Evolutionary conservation across 169 alveolate genomes (phyloP).

Genomic region (Cryptosporidium xiaoi): DNA sequence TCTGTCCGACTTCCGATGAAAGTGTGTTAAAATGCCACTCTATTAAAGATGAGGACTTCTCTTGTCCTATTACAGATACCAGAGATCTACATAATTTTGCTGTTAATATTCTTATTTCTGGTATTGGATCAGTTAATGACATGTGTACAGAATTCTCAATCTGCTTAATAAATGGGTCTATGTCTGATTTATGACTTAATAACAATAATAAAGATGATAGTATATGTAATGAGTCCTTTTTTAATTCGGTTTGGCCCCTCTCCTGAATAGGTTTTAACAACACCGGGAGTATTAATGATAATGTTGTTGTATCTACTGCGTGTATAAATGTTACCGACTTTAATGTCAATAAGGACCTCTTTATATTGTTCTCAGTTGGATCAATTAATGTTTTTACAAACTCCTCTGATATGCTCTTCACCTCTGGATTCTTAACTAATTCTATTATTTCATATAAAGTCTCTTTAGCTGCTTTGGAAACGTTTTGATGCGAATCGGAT

Average conservation of each 20-base stretch:
- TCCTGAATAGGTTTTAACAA: constrained; percentile 44
- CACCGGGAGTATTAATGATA: constrained; percentile 54
- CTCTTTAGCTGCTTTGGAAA: constrained; percentile 61
- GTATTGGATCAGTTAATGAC: constrained; percentile 59
- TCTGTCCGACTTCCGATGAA: constrained; percentile 48
- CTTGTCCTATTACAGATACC: constrained; percentile 50
- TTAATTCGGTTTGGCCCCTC: constrained; percentile 44
- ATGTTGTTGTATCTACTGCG: constrained; percentile 49
- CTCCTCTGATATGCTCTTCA: constrained; percentile 33
- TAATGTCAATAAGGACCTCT: constrained; percentile 16
- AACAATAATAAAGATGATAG: constrained; percentile 17
- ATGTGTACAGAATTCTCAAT: constrained; percentile 53
- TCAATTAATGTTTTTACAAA: constrained; percentile 24
- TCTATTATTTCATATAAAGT: constrained; percentile 34
- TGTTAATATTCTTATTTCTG: constrained; percentile 53
- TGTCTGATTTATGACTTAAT: constrained; percentile 30
- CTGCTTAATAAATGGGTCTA: constrained; percentile 41
- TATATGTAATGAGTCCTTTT: constrained; percentile 52
- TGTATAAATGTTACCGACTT: constrained; percentile 54
- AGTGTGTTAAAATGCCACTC: constrained; percentile 40
- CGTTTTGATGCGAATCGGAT: constrained; percentile 71
- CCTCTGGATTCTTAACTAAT: constrained; percentile 59
- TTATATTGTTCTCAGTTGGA: constrained; percentile 53
- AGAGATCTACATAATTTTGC: constrained; percentile 52
- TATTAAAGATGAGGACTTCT: constrained; percentile 34